Conservation (phyloP, 208 protist species). For the Trypanosoma mega region DNA sequence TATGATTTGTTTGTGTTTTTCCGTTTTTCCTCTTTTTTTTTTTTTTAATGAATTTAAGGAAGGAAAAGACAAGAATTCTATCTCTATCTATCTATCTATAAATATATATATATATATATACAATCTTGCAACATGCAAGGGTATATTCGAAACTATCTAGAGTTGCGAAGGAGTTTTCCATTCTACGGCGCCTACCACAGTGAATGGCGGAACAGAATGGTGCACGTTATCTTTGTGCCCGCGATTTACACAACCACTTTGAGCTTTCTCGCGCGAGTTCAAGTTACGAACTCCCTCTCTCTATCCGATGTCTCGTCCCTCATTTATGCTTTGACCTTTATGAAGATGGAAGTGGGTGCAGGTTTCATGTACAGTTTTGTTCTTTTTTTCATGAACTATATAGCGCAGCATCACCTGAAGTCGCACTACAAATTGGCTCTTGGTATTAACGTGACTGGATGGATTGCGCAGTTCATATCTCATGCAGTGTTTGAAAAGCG, state of each 20-base stretch:
- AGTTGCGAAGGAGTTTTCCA: conserved; percentile 65
- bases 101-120: too few relatives aligned
- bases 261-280: conserved; percentile 39
- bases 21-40: conserved; percentile 22
- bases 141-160: too few relatives aligned
- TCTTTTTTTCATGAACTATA: conserved; percentile 39
- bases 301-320: conserved; percentile 41
- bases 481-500: conserved; percentile 56
- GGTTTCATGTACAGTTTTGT: conserved; percentile 52
- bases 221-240: conserved; percentile 78
- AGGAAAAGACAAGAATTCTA: too few relatives aligned
- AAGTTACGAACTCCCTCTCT: conserved; percentile 35
- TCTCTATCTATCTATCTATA: too few relatives aligned
- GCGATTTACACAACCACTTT: conserved; percentile 67
- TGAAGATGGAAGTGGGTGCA: conserved; percentile 57
- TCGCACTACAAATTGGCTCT: conserved; percentile 30
- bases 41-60: conserved; percentile 28
- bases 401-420: conserved; percentile 28
- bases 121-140: too few relatives aligned
- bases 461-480: conserved; percentile 59
- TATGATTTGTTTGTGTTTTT: too few relatives aligned
- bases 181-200: conserved; percentile 76
- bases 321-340: conserved; percentile 57
- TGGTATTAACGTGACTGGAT: conserved; percentile 43
- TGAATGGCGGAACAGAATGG: conserved; percentile 58